phyloP scores from a whole-genome alignment of 257 asterid genomes.

The Gynochthodes officinalis region DNA sequence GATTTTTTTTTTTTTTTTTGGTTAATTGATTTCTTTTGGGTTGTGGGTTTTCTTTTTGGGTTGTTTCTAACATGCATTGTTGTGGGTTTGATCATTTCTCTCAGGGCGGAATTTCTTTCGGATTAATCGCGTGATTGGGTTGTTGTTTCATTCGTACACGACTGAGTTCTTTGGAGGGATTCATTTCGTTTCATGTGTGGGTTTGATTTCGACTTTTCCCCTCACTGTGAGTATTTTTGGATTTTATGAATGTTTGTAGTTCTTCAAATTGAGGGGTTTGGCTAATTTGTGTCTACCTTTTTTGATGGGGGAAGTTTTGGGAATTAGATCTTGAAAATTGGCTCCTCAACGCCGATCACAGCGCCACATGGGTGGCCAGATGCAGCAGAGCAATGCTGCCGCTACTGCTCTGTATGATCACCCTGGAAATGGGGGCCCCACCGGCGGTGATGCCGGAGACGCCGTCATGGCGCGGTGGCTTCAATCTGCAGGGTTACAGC shows the following conservation, averaged over 20 bases:
- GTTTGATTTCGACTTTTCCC: constrained; percentile 25
- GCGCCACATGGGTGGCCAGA: constrained; percentile 99
- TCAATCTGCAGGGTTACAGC: constrained; percentile 99
- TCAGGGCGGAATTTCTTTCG: constrained; percentile 6
- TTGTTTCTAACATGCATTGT: constrained; percentile 4
- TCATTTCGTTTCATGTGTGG: constrained; percentile 23
- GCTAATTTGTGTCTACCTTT: constrained; percentile 2
- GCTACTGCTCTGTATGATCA: constrained; percentile 89
- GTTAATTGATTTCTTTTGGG: background rate
- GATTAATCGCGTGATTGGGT: constrained; percentile 9
- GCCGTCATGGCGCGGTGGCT: constrained; percentile 99
- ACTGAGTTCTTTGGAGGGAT: constrained; percentile 16
- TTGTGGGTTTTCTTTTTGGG: constrained; percentile 4
- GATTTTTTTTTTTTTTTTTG: background rate
- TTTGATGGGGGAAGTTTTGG: constrained; percentile 38
- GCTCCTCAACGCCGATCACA: constrained; percentile 96
- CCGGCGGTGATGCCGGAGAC: constrained; percentile 87
- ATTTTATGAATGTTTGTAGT: constrained; percentile 11
- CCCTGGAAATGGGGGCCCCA: constrained; percentile 59
- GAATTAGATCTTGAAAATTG: constrained; percentile 80
- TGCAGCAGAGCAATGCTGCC: constrained; percentile 93
- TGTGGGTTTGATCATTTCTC: background rate
- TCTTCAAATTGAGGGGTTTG: constrained; percentile 1
- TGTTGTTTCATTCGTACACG: constrained; percentile 4
- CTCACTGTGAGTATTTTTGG: constrained; percentile 22